Base-by-base conservation (phyloP, 2,329 filamentous ascomycete genomes). In the Pseudocercospora fuligena region DNA sequence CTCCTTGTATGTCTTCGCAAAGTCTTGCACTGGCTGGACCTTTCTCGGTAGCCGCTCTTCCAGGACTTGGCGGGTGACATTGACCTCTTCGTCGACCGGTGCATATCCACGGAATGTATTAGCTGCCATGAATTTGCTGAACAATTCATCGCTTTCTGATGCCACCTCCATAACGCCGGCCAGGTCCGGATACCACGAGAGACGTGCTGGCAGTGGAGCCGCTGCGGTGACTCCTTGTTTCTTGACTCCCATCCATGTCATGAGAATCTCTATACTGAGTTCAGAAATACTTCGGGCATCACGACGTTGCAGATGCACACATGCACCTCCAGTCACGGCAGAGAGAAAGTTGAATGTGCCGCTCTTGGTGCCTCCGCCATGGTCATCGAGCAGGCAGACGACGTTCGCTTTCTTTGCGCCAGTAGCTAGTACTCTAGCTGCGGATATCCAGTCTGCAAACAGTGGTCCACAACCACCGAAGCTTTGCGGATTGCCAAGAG, bases 201-300 rank as follows among this genome's bases (percentile, higher is more conserved):
- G 53, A 27, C 14, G 36, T 29, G 36, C 58, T 23, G 12, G 11
- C 40, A 27, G 11, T 21, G n/a, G 21, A 33, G 27, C 19, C 19
- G 5, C 31, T 29, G 36, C 23, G 16, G 12, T 23, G 14, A 46
- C 14, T 3, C 47, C 47, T 46, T 61, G 59, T 23, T 69, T 69
- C 54, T 59, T 64, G 6, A 67, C 57, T 5, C 59, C 62, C 65
- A 69, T 69, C 67, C 67, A 69, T 25, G 67, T 51, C 33, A 67
- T 31, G 1, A 69, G 57, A 8, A 66, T 36, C 31, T 69, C 62
- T 12, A 68, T 56, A 5, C 62, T 67, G 27, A 62, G 58, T 40
- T 69, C 62, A 27, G 65, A 69, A 27, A 67, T 69, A 23, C 49
- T 65, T 11, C 67, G 62, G 0, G 65, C 47, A 19, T 49, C 51